A percentile compares a stretch with the other conserved stretches of the same genome.
These are phyloP conservation scores for Oryza coarctata DNA, from an alignment of 176 grass and related monocot species.

Conservation along the genomic window DNA sequence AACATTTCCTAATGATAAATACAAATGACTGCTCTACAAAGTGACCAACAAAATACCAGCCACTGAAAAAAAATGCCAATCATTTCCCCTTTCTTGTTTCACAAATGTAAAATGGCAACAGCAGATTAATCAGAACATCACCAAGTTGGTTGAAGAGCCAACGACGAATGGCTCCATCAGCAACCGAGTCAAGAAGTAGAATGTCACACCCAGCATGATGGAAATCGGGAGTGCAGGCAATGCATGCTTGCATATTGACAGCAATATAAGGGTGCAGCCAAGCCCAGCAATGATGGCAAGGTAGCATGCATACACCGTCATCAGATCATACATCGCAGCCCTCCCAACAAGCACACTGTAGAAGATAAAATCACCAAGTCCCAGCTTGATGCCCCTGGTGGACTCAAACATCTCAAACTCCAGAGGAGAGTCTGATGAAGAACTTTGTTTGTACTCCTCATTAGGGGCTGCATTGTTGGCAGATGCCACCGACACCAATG, in stretches of 20 bases:
- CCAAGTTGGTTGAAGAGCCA: conserved; percentile 71
- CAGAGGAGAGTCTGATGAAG: conserved; percentile 22
- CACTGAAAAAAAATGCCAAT: conserved; percentile 22
- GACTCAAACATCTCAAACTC: conserved; percentile 77
- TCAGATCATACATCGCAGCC: conserved; percentile 97
- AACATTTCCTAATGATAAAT: conserved; percentile 28
- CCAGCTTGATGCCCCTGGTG: conserved; percentile 84
- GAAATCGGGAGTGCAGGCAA: conserved; percentile 93
- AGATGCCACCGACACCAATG: conserved; percentile 44
- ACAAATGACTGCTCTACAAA: conserved; percentile 9
- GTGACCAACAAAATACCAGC: conserved; percentile 40
- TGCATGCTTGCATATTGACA: conserved; percentile 75
- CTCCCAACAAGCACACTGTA: conserved; percentile 96
- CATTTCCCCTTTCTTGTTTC: conserved; percentile 1
- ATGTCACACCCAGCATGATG: conserved; percentile 69
- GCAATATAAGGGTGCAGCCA: conserved; percentile 94
- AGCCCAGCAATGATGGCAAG: conserved; percentile 95
- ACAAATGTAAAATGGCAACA: conserved; percentile 21
- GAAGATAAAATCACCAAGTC: conserved; percentile 95
- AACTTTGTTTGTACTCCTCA: conserved; percentile 26
- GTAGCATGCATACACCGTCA: conserved; percentile 99
- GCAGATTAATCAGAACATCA: conserved; percentile 74
- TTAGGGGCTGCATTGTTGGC: neutral
- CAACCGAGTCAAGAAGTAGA: conserved; percentile 97
- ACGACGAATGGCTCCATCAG: conserved; percentile 97